phyloP scores from a whole-genome alignment of 2,329 filamentous ascomycete species.

The Diaporthe sp. region DNA sequence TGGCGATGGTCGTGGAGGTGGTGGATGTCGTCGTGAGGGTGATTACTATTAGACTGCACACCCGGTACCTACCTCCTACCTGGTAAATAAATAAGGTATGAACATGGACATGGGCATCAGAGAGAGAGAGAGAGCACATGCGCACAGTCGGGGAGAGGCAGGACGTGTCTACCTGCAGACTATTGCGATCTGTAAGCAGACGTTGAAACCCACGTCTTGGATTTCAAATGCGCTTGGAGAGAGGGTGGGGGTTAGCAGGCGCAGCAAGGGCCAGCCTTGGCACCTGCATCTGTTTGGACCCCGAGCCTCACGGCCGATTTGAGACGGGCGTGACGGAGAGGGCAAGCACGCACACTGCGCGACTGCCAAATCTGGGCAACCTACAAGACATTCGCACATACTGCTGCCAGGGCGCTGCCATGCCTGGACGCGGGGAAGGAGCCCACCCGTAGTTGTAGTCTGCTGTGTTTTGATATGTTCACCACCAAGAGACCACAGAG shows the following conservation, averaged over 20 bases:
- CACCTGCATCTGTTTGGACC: background rate
- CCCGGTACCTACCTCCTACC: background rate
- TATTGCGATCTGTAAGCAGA: conserved; percentile 21
- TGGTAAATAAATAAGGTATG: background rate
- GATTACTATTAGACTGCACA: background rate
- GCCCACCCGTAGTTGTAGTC: background rate
- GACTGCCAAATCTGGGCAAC: conserved; percentile 4
- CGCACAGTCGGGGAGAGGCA: background rate
- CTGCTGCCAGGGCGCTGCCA: background rate
- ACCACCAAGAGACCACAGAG: background rate
- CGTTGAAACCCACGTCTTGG: conserved; percentile 29
- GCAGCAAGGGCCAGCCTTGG: conserved; percentile 9
- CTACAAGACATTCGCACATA: background rate
- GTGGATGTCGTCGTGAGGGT: background rate
- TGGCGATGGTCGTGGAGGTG: background rate
- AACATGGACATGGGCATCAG: background rate
- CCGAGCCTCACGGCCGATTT: conserved; percentile 10
- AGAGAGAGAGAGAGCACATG: background rate
- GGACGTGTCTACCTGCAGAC: background rate
- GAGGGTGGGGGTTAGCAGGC: background rate
- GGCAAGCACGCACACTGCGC: background rate
- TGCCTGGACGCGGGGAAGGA: conserved; percentile 1
- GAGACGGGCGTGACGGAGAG: conserved; percentile 3
- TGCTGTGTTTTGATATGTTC: background rate
- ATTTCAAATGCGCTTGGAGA: conserved; percentile 21